Base-by-base conservation (phyloP, 495 filamentous ascomycete genomes). In the Rhypophila decipiens region DNA sequence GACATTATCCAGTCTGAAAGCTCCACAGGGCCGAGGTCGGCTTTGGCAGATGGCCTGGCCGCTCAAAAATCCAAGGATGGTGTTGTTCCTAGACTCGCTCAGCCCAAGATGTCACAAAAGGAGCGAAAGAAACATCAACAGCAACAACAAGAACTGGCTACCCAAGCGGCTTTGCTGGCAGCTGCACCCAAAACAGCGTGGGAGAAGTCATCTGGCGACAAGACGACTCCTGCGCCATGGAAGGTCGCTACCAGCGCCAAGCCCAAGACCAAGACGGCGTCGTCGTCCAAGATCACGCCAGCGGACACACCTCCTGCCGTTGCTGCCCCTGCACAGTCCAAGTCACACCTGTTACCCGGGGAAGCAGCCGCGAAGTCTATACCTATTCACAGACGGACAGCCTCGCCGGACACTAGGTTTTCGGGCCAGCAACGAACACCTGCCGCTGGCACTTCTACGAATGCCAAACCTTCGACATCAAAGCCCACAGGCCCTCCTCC, bases 1-100 rank as follows among this genome's bases (percentile, higher is more conserved):
- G 87, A 93, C 24, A 90, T 96, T 51, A 85, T 96, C 78, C 77
- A 77, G 34, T 87, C 95, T 56, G 73, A 88, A 15, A 80, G 83
- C 1, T 69, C 66, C 11, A 51, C 64, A 20, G 79, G 79, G 5
- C 95, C 89, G 0, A 78, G 79, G 5, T 95, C 89, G 0, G 83
- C 79, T 27, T 69, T 96, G 2, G 85, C 89, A 0, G 68, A 84
- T n/a, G 87, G 74, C 0, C 73, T 96, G 42, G 76, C 79, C 51
- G 80, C 61, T 29, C 69, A 75, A 47, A 72, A 50, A 41, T 52
- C 50, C 7, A 72, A 67, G 41, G 71, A 75, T 2, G n/a, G n/a
- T n/a, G 39, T 55, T 10, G 44, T 49, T 7, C 52, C 49, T 7
- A 72, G 67, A 56, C 23, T 49, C 18, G 40, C 65, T 1, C 69